Evolutionary conservation across 805 yeast species (phyloP), one percentile per base, ranked within the genome.

Genomic region (Citeromyces nyonsensis): DNA sequence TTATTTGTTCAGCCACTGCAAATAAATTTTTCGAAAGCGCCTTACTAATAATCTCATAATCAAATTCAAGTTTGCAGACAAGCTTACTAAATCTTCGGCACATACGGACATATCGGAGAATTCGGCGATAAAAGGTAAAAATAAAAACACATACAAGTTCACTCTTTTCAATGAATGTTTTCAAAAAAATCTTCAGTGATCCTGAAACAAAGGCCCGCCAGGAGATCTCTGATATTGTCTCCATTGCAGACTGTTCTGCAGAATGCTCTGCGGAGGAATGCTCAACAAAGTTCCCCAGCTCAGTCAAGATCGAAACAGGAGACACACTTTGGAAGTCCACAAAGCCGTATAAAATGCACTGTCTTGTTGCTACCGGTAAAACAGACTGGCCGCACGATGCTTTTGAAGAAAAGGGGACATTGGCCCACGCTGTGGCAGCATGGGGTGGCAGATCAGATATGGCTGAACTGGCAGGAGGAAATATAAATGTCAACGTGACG

Each of bases 311-410:
- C 13, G 64, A 62, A 4, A 37, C 39, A 10, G 43, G 4, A 14
- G 49, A 36, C 29, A 65, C 66, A 5, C 57, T 85, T 20, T 84
- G 80, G 70, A 75, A 78, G 36, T 63, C 86, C 5, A 73, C 94
- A 0, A 66, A 65, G 39, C 73, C 80, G 1, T 73, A 72, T 29
- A 76, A 73, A 3, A 47, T 78, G 15, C 96, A 86, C 42, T 57
- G 84, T 14, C 54, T 88, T 24, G 74, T 86, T 0, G 79, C 95
- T 2, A 85, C 96, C 0, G 93, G 91, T 8, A 73, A 74, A 41
- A 48, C 68, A 0, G 94, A 88, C 52, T 88, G 98, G 98, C 58
- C 55, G 10, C 88, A 71, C 38, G 80, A 80, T 45, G 82, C 94
- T 3, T 59, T 57, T 24, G 56, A 48, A 39, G 40, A 48, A 36